Percentiles rank a stretch among this genome's conserved stretches.
These are phyloP conservation scores for Hemerocallis citrina DNA, from an alignment of 106 monocot genomes.

Conservation along the genomic window DNA sequence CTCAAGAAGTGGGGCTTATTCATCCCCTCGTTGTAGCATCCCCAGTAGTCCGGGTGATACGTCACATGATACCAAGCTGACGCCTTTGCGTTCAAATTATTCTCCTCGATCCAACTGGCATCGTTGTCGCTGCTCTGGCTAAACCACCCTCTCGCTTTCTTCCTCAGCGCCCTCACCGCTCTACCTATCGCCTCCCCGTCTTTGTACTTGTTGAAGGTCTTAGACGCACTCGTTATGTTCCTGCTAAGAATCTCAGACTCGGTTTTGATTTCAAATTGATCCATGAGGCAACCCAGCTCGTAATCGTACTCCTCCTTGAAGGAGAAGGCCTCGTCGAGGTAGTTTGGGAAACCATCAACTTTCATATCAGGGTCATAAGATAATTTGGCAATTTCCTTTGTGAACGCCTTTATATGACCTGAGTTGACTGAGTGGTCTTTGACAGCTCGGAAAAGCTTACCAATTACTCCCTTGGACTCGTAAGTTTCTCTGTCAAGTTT, in stretches of 20 bases:
- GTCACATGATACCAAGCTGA: constrained; percentile 93
- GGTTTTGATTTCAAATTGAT: constrained; percentile 69
- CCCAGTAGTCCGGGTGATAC: constrained; percentile 65
- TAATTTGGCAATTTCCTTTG: constrained; percentile 29
- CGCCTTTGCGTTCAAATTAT: no score
- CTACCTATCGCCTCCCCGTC: constrained; percentile 55
- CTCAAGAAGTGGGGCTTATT: constrained; percentile 73
- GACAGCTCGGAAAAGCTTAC: constrained; percentile 72
- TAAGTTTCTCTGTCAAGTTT: constrained; percentile 57
- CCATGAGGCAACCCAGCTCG: constrained; percentile 77
- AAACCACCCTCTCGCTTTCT: constrained; percentile 70
- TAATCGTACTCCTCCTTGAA: constrained; percentile 75
- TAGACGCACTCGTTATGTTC: constrained; percentile 41
- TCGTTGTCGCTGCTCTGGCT: constrained; percentile 6
- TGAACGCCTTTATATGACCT: constrained; percentile 34
- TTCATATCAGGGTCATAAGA: constrained; percentile 70
- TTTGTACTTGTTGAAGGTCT: constrained; percentile 43
- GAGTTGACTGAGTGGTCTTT: constrained; percentile 19
- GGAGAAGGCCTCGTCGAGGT: constrained; percentile 37
- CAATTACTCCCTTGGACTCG: constrained; percentile 63
- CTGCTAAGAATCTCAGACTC: constrained; percentile 73
- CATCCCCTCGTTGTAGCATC: constrained; percentile 38
- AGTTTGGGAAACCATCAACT: constrained; percentile 48
- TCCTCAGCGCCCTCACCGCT: constrained; percentile 60
- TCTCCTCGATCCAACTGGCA: constrained; percentile 17